Percentiles rank a stretch among this genome's conserved stretches.
These are phyloP conservation scores for Suhomyces vadensis DNA, from an alignment of 805 yeast species.

Conservation along the genomic window DNA sequence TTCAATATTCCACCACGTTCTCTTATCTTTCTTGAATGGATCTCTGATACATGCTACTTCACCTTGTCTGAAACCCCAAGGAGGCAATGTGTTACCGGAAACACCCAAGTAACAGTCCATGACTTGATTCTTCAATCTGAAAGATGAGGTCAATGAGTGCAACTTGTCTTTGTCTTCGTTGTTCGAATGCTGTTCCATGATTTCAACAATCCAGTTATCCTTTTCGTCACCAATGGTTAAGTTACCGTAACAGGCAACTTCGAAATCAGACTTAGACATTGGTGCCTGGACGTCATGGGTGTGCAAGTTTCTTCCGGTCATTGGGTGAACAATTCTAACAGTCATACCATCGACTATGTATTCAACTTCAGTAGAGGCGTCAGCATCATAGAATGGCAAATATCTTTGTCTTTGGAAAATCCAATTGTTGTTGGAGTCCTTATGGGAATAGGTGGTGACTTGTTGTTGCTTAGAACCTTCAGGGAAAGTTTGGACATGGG, in stretches of 20 bases:
- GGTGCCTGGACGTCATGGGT: conserved; percentile 70
- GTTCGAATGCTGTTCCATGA: conserved; percentile 55
- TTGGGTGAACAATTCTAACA: conserved; percentile 62
- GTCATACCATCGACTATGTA: conserved; percentile 57
- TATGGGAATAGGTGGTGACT: conserved; percentile 48
- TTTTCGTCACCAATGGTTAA: conserved; percentile 63
- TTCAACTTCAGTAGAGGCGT: conserved; percentile 31
- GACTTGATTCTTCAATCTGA: conserved; percentile 68
- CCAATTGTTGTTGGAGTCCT: conserved; percentile 48
- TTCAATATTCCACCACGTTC: conserved; percentile 90
- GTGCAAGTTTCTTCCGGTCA: conserved; percentile 67
- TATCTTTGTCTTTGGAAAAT: conserved; percentile 51
- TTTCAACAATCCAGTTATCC: conserved; percentile 77
- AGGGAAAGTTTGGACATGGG: conserved; percentile 48
- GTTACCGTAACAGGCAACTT: conserved; percentile 76
- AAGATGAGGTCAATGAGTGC: conserved; percentile 82
- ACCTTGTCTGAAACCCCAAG: conserved; percentile 98
- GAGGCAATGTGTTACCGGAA: conserved; percentile 78
- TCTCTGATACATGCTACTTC: conserved; percentile 81
- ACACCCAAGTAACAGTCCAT: conserved; percentile 86
- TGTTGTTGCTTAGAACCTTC: conserved; percentile 51
- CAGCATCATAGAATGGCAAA: conserved; percentile 31
- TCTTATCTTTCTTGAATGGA: conserved; percentile 71
- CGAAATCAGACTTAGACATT: conserved; percentile 52
- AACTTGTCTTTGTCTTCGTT: conserved; percentile 52